phyloP scores from a whole-genome alignment of 2,329 filamentous ascomycete species.

The Colletotrichum camelliae region DNA sequence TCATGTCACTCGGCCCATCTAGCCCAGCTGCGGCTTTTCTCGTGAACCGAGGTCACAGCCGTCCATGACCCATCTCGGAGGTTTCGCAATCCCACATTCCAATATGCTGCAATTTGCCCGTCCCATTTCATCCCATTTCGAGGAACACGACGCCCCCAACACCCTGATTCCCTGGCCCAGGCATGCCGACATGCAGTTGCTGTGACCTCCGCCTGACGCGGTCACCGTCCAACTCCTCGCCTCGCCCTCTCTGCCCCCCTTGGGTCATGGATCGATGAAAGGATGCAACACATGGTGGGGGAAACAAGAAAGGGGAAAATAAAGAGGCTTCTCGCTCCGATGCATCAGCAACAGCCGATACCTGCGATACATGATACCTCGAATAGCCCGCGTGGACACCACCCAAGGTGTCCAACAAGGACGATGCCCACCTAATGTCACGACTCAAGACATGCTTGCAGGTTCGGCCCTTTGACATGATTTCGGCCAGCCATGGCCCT shows the following conservation, averaged over 20 bases:
- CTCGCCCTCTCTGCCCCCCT: background rate
- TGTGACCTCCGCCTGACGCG: background rate
- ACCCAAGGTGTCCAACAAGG: background rate
- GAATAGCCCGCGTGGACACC: background rate
- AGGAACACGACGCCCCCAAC: background rate
- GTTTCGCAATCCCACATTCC: constrained; percentile 15
- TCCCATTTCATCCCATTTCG: background rate
- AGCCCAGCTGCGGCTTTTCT: background rate
- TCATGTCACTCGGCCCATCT: background rate
- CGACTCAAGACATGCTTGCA: constrained; percentile 11
- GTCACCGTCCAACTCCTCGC: background rate
- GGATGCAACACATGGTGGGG: background rate
- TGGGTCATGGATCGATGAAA: background rate
- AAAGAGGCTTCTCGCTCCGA: background rate
- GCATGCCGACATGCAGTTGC: background rate
- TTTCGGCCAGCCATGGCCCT: background rate
- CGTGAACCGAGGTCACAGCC: background rate
- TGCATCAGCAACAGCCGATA: background rate
- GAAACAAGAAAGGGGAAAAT: background rate
- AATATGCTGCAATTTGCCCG: constrained; percentile 5
- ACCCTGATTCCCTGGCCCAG: background rate
- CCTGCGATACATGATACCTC: background rate
- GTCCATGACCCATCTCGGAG: constrained; percentile 12
- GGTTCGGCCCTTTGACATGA: background rate
- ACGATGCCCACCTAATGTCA: background rate